Evolutionary conservation across 495 filamentous ascomycete species (phyloP).

Genomic region (Aspergillus olivimuriae): DNA sequence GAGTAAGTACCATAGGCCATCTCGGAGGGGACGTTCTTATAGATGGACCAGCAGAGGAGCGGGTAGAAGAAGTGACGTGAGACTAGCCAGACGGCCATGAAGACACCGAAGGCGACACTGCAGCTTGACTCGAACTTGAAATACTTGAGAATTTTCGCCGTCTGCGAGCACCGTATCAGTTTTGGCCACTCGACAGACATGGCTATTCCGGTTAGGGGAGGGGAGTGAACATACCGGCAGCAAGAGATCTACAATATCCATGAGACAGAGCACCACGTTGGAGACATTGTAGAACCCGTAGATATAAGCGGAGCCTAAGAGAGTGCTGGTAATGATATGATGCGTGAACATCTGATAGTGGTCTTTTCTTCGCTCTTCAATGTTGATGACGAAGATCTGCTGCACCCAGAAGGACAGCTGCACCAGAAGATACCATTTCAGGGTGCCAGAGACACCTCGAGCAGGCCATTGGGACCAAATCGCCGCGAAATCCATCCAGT

Average conservation of each 20-base stretch:
- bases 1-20: conserved; percentile 69
- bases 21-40: conserved; percentile 54
- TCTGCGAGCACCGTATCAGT: too few relatives aligned
- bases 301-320: conserved; percentile 74
- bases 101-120: conserved; percentile 79
- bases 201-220: too few relatives aligned
- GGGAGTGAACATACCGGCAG: conserved; percentile 62
- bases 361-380: conserved; percentile 90
- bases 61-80: conserved; percentile 78
- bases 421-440: conserved; percentile 88
- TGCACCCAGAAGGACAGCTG: conserved; percentile 93
- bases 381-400: conserved; percentile 88
- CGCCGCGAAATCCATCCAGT: conserved; percentile 68
- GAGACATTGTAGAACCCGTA: conserved; percentile 82
- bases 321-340: conserved; percentile 78
- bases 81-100: conserved; percentile 80
- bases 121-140: conserved; percentile 66
- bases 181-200: too few relatives aligned
- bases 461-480: conserved; percentile 83
- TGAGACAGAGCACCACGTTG: conserved; percentile 80
- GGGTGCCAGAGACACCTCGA: conserved; percentile 59
- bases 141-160: conserved; percentile 95
- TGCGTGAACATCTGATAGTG: conserved; percentile 94
- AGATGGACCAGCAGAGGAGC: conserved; percentile 73
- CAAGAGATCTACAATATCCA: conserved; percentile 89